A percentile compares a stretch with the other conserved stretches of the same genome.
Evolutionary conservation across 2,329 filamentous ascomycete species (phyloP).

Genomic region (Cercospora sp.): DNA sequence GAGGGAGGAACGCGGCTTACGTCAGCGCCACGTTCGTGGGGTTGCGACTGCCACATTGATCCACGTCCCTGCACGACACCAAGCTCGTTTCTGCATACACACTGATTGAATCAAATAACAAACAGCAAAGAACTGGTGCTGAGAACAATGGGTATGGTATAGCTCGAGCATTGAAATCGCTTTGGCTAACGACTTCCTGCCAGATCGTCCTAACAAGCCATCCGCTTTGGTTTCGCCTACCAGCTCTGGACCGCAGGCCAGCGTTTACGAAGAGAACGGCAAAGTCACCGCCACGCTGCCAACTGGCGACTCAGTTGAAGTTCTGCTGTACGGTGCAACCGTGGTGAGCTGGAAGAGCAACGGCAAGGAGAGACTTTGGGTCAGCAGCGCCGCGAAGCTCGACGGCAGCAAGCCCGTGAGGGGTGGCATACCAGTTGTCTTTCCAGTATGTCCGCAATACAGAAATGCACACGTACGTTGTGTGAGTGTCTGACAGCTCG

Average conservation of each 20-base stretch:
- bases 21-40: background rate
- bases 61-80: background rate
- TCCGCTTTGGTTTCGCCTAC: constrained; percentile 67
- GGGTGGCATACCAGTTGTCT: constrained; percentile 89
- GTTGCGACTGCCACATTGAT: background rate
- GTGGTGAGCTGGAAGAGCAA: constrained; percentile 90
- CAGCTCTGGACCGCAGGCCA: constrained; percentile 65
- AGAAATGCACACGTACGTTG: background rate
- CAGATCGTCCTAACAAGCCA: constrained; percentile 79
- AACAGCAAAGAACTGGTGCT: background rate
- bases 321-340: constrained; percentile 89
- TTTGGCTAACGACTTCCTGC: background rate
- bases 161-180: background rate
- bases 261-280: constrained; percentile 70
- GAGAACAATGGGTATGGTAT: constrained; percentile 8
- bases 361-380: constrained; percentile 46
- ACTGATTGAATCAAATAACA: background rate
- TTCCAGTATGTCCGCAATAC: constrained; percentile 65
- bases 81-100: background rate
- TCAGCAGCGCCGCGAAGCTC: constrained; percentile 58
- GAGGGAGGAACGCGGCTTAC: background rate
- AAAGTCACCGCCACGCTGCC: constrained; percentile 78
- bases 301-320: constrained; percentile 79
- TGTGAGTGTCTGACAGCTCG: background rate
- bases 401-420: constrained; percentile 88